phyloP scores from a whole-genome alignment of 768 basidiomycete species.

The Amanita pseudoporphyria region DNA sequence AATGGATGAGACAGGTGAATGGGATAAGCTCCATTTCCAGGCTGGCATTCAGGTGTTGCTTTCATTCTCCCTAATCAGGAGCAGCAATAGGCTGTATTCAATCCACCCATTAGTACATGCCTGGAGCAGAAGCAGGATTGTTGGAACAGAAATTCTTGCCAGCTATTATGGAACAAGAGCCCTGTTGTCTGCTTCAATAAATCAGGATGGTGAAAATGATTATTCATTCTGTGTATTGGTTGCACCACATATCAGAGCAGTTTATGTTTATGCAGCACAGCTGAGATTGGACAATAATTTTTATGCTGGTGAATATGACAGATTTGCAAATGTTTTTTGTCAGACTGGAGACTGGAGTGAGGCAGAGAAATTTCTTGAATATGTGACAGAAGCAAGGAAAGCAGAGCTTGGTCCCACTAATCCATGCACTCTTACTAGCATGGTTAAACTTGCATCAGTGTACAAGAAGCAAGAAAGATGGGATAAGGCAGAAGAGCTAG shows the following conservation, averaged over 20 bases:
- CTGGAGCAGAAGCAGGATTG: neutral
- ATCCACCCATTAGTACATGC: conserved; percentile 1
- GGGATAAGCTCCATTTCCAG: neutral
- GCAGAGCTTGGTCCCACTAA: too few relatives aligned
- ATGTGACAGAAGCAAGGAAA: too few relatives aligned
- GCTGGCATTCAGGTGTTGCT: neutral
- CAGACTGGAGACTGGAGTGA: too few relatives aligned
- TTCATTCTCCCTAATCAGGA: neutral
- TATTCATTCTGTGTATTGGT: too few relatives aligned
- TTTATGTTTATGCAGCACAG: too few relatives aligned
- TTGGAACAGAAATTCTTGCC: neutral
- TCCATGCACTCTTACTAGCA: too few relatives aligned
- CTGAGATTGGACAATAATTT: too few relatives aligned
- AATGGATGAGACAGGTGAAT: neutral
- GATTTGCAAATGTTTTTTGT: too few relatives aligned
- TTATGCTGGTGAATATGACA: too few relatives aligned
- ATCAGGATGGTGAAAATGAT: too few relatives aligned
- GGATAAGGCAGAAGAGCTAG: neutral
- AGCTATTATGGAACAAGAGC: neutral
- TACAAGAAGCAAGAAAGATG: neutral
- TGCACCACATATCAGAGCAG: too few relatives aligned
- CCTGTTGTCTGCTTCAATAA: neutral
- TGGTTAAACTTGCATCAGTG: neutral
- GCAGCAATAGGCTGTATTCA: neutral
- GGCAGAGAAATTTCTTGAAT: too few relatives aligned